A percentile compares a stretch with the other conserved stretches of the same genome.
These are phyloP conservation scores for Camillea tinctor DNA, from an alignment of 2,329 filamentous ascomycete genomes.

Conservation along the genomic window DNA sequence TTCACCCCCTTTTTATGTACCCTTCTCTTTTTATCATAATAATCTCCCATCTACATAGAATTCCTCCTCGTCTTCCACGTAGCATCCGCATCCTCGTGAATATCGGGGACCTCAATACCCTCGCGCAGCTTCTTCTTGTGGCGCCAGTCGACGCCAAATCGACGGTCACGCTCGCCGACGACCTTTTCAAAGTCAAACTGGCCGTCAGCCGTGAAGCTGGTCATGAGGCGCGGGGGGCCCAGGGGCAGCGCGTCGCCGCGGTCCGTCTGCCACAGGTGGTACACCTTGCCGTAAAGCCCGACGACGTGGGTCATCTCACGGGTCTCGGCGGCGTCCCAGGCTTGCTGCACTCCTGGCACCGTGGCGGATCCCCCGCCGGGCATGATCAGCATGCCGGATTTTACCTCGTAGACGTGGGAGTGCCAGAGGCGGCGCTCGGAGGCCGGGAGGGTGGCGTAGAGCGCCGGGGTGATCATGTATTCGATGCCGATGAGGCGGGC, in stretches of 20 bases:
- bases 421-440: slow-evolving; percentile 80
- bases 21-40: background rate
- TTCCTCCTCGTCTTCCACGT: slow-evolving; percentile 27
- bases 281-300: slow-evolving; percentile 77
- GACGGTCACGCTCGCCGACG: slow-evolving; percentile 44
- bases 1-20: too few species aligned
- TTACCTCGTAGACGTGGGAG: slow-evolving; percentile 71
- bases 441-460: slow-evolving; percentile 64
- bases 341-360: slow-evolving; percentile 49
- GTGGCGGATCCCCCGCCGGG: slow-evolving; percentile 48
- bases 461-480: slow-evolving; percentile 74
- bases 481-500: slow-evolving; percentile 81
- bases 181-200: slow-evolving; percentile 47
- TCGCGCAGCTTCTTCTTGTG: slow-evolving; percentile 45
- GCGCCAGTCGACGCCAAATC: slow-evolving; percentile 45
- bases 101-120: slow-evolving; percentile 39
- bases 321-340: slow-evolving; percentile 76
- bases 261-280: slow-evolving; percentile 85
- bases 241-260: slow-evolving; percentile 59
- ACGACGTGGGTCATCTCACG: slow-evolving; percentile 77
- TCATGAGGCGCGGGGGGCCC: slow-evolving; percentile 55
- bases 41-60: slow-evolving; percentile 17
- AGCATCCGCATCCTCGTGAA: slow-evolving; percentile 38
- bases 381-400: slow-evolving; percentile 78
- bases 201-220: slow-evolving; percentile 47